Evolutionary conservation across 768 basidiomycete species (phyloP), one percentile per base, ranked within the genome.

Genomic region (Leucocoprinus birnbaumii): DNA sequence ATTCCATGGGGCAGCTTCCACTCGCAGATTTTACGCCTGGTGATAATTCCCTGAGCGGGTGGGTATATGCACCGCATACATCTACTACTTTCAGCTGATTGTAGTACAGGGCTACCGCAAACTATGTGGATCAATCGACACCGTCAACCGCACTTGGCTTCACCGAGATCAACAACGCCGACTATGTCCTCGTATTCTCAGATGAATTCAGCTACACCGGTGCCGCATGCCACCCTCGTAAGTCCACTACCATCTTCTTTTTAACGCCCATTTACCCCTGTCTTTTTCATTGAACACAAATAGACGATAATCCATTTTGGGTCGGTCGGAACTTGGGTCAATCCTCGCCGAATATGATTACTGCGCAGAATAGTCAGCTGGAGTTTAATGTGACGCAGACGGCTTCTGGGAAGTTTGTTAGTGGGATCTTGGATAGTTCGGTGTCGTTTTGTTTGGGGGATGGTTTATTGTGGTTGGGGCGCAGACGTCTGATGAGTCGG

Each of bases 131-230:
- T 71, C 53, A 65, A 2, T 81, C 81, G 16, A 95, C 93, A 2
- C 92, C 92, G 0, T 59, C 68, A 1, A 47, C 49, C 1, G 89
- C 82, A 2, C 75, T 74, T 57, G 75, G 81, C 0, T 76, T 87
- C 21, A 85, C 75, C 2, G 91, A 91, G 1, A 89, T 79, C 59
- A 90, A 94, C 67, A 85, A 87, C 4, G 48, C 82, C 40, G 63
- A 75, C 0, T 94, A 92, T 64, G 75, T 82, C 41, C 72, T 87
- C 44, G 83, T 87, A 19, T 92, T 89, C 65, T 84, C 80, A 3
- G 89, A 91, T 68, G 89, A 91, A 72, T 92, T 92, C 68, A 80
- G 89, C 55, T 65, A 59, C n/a, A 82, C 83, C 0, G 87, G 86
- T 2, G 66, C 85, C 31, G 76, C 84, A 9, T 87, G 80, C n/a